Base-by-base conservation (phyloP, 305 asterid species). In the Caryopteris hybrid region DNA sequence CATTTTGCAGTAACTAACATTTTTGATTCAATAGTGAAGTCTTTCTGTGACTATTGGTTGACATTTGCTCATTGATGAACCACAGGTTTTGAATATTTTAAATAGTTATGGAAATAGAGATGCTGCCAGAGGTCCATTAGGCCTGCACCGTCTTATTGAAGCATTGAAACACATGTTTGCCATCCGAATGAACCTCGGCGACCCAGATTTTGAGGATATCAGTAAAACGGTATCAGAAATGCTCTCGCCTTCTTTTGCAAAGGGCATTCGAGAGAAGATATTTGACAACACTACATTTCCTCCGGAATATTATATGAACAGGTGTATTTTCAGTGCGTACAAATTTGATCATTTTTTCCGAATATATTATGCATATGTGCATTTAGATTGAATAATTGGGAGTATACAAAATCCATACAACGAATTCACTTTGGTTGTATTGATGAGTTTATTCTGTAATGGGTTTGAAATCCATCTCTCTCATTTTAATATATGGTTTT, bases 281-380 rank as follows among this genome's bases (percentile, higher is more conserved):
- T 77, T 80, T 8, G 99, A 93, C 77, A 88, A 93, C 80, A 85
- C 97, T 56, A 93, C 99, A 36, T 90, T 93, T 81, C 96, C 97
- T 23, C 79, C 96, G 9, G 94, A 83, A 41, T 93, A 93, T 71
- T 93, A 93, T 47, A 27, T 86, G 80, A 78, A 25, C 14, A 64
- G 75, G 78, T n/a, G n/a, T n/a, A n/a, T n/a, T n/a, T n/a, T n/a
- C n/a, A n/a, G n/a, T n/a, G n/a, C n/a, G n/a, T n/a, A n/a, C n/a
- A n/a, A n/a, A n/a, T n/a, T n/a, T 72, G 33, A 16, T 14, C 53
- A 57, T 8, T 48, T 16, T 14, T 17, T 17, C 61, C 6, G 11
- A 55, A 16, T 62, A 13, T 16, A 36, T 59, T 68, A 22, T 57
- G 14, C 4, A n/a, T n/a, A 27, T 27, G 25, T 52, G 20, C 38